Base-by-base conservation (phyloP, 2,329 filamentous ascomycete species). In the Septoria linicola region DNA sequence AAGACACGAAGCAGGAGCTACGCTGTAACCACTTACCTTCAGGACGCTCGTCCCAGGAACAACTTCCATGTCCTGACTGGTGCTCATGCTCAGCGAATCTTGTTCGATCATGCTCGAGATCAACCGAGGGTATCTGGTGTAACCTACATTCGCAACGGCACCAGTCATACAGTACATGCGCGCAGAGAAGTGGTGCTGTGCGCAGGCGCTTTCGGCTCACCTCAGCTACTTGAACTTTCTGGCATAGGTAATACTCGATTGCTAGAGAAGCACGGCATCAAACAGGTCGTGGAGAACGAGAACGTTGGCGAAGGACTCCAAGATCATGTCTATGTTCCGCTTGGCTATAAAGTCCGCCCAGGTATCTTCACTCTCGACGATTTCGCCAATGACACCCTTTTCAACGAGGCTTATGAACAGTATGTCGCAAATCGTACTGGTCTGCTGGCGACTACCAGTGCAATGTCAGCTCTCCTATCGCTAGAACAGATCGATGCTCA, bases 171-270 rank as follows among this genome's bases (percentile, higher is more conserved):
- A 8, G 49, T 59, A 4, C 23, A 30, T 8, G 59, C 62, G 4
- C 44, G 20, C n/a, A 51, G 45, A 46, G 82, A 85, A 59, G 73
- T 85, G 8, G 74, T 86, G 21, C 63, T 87, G 2, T 63, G 62
- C 31, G 68, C 66, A 20, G 70, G 71, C 7, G 66, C 64, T 2
- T 63, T 71, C 32, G 53, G 63, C 6, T 57, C 63, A 2, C 70
- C 71, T n/a, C 70, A 73, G 37, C 60, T 73, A 0, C 59, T 73
- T 10, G 68, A 70, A 64, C 54, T 72, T 25, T 72, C 68, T 4
- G 72, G 71, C 4, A 66, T 73, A 27, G 72, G 72, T 0, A 35
- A 53, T 19, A 14, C 36, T 6, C 25, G 31, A 1, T 6, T 57
- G 8, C 49, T 63, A 7, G 16, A 47, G 1, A 36, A 36, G 8